These are phyloP conservation scores for Lactarius akahatsu DNA, from an alignment of 768 basidiomycete species.

Conservation along the genomic window DNA sequence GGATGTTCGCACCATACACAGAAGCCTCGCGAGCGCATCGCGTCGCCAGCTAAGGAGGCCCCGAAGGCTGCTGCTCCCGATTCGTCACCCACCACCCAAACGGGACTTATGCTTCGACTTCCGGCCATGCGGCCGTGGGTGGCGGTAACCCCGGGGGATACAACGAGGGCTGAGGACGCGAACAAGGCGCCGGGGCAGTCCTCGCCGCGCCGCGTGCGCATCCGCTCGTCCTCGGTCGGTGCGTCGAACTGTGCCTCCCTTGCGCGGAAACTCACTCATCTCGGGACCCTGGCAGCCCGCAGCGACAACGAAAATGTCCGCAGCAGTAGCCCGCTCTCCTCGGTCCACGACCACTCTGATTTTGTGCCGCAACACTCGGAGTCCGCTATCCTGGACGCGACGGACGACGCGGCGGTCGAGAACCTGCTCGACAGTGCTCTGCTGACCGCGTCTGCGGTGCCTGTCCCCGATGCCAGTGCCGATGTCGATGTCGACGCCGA, in stretches of 20 bases:
- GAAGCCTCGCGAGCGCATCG: not conserved
- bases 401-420: constrained; percentile 26
- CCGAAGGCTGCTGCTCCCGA: not conserved
- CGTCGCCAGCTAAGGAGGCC: not conserved
- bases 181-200: not conserved
- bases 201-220: not conserved
- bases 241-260: not conserved
- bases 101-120: not conserved
- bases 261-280: not conserved
- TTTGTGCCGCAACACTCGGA: not conserved
- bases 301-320: not conserved
- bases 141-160: not conserved
- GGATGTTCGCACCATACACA: constrained; percentile 6
- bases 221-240: not conserved
- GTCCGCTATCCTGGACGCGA: constrained; percentile 16
- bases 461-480: not conserved
- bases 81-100: not conserved
- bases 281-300: not conserved
- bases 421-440: constrained; percentile 14
- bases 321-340: constrained; percentile 19
- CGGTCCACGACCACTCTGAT: not conserved
- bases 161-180: not conserved
- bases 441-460: not conserved
- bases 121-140: not conserved
- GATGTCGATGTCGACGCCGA: not conserved